Conservation (phyloP, 2,329 filamentous ascomycete genomes). For the Calonectria ilicicola region DNA sequence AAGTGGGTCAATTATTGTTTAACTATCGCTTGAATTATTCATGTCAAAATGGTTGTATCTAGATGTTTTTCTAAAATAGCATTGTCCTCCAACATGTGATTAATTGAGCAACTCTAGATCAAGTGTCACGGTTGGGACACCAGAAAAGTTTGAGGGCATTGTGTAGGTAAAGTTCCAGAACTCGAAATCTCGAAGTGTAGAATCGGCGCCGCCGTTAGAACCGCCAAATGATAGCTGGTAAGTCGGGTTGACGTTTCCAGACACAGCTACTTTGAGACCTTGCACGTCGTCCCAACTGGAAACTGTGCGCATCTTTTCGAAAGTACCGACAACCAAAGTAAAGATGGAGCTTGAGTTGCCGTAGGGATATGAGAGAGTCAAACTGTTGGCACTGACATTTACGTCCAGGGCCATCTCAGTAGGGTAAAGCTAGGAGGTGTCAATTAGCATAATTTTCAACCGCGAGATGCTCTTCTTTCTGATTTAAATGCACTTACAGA, state of each 20-base stretch:
- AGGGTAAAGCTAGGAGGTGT: constrained; percentile 50
- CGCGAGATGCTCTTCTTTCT: background rate
- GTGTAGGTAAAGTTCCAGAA: constrained; percentile 60
- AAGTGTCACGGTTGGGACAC: background rate
- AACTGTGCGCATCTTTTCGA: constrained; percentile 57
- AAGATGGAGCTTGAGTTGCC: constrained; percentile 63
- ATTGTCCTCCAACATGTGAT: background rate
- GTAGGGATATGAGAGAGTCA: constrained; percentile 66
- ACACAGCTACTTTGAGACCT: constrained; percentile 58
- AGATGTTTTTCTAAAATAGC: background rate
- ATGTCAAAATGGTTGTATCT: background rate
- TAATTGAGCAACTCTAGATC: background rate
- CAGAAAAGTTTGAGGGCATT: constrained; percentile 45
- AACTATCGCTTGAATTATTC: background rate
- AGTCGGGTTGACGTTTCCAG: constrained; percentile 56
- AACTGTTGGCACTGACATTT: constrained; percentile 27
- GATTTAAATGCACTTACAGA: constrained; percentile 28
- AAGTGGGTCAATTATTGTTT: background rate
- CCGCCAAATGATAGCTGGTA: constrained; percentile 59
- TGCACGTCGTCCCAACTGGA: constrained; percentile 60
- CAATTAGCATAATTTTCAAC: constrained; percentile 50
- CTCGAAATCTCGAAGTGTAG: constrained; percentile 54
- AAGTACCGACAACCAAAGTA: constrained; percentile 62
- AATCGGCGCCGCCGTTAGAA: constrained; percentile 46
- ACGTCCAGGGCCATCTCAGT: constrained; percentile 38